Base-by-base conservation (phyloP, 73 alveolate genomes). In the Tetrahymena malaccensis region DNA sequence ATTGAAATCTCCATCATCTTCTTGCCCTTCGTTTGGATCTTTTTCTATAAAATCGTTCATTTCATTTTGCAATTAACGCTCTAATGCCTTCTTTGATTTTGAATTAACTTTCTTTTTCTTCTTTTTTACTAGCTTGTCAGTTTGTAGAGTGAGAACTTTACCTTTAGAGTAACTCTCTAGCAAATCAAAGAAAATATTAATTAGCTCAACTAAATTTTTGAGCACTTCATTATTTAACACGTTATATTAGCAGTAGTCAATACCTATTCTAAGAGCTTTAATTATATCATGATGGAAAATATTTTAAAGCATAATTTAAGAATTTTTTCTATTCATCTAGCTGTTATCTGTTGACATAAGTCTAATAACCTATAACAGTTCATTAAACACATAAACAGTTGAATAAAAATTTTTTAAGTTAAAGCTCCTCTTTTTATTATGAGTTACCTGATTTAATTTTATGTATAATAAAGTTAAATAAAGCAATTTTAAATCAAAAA, bases 121-220 rank as follows among this genome's bases (percentile, higher is more conserved):
- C 85, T 95, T 95, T 34, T 95, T 95, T 16, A 95, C 83, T 34
- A 95, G 31, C 34, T 89, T 85, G 89, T 95, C 94, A 25, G 97
- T 95, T 95, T 94, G 34, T 31, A 95, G 93, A 7, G 94, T 70
- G 38, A 89, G 70, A 2, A 44, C 94, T 44, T 95, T 95, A 37
- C 97, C 97, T 43, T 95, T 19, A 5, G 97, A 85, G 94, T 95
- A 57, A 4, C 85, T 43, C 89, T 95, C 97, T 44, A 95, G 83
- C 31, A 95, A 58, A 89, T 95, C 97, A 95, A 84, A 95, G 94
- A 43, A 95, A n/a, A 85, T 37, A 10, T 94, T 56, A 50, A 94
- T 95, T 11, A 89, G 43, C 19, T 50, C 83, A 37, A 95, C 84
- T 44, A 95, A 50, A 0, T 35, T 95, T n/a, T 57, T 85, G 35